phyloP scores from a whole-genome alignment of 2,329 filamentous ascomycete species.

The Aspergillus fructus region DNA sequence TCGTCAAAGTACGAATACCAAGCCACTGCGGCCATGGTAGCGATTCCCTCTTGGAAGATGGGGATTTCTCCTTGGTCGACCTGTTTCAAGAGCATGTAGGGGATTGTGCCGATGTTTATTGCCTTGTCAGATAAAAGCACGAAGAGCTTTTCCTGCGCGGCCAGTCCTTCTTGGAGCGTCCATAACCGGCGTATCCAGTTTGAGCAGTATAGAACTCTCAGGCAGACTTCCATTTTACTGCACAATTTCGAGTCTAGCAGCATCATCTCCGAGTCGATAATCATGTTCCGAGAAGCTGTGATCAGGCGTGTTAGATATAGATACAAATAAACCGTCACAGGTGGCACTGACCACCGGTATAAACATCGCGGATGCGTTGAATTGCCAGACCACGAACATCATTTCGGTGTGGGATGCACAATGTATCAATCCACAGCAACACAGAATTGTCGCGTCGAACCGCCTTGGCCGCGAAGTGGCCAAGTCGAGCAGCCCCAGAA shows the following conservation, averaged over 20 bases:
- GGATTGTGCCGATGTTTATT: background rate
- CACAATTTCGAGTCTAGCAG: background rate
- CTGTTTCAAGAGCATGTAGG: background rate
- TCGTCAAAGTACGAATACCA: conserved; percentile 3
- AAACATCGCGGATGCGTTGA: conserved; percentile 1
- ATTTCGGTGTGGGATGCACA: background rate
- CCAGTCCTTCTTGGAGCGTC: background rate
- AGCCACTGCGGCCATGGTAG: background rate
- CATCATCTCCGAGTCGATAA: background rate
- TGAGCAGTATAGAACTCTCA: background rate
- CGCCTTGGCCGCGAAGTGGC: background rate
- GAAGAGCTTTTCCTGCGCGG: background rate
- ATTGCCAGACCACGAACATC: background rate
- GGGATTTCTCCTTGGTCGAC: background rate
- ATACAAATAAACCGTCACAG: no score
- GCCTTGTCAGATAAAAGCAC: background rate
- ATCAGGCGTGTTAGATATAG: no score
- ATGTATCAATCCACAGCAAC: background rate
- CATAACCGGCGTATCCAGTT: conserved; percentile 1
- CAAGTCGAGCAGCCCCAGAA: background rate
- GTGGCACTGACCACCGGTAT: background rate
- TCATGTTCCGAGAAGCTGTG: background rate
- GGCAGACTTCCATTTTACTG: background rate
- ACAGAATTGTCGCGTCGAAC: background rate
- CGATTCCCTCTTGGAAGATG: background rate